These are phyloP conservation scores for Sugiyamaella lignohabitans DNA, from an alignment of 805 yeast genomes.

Conservation along the genomic window DNA sequence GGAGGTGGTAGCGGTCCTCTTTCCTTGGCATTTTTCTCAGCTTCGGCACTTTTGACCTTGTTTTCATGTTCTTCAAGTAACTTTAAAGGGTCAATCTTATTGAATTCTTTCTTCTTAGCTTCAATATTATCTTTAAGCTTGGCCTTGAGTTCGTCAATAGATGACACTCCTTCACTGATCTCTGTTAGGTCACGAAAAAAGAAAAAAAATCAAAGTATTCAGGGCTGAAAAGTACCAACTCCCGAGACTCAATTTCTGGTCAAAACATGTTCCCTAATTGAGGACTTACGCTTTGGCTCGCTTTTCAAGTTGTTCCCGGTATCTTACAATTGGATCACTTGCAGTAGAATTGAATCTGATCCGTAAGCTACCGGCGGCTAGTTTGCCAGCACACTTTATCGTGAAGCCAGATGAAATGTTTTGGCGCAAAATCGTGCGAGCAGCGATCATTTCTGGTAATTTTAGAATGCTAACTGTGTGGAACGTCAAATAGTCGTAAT, in stretches of 20 bases:
- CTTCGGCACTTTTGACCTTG: slow-evolving; percentile 11
- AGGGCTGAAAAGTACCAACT: slow-evolving; percentile 9
- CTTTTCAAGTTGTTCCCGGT: slow-evolving; percentile 37
- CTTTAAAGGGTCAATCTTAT: slow-evolving; percentile 60
- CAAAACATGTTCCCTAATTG: no score
- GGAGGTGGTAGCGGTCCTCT: slow-evolving; percentile 26
- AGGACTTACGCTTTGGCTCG: slow-evolving; percentile 40
- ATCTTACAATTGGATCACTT: slow-evolving; percentile 32
- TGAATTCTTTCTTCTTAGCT: slow-evolving; percentile 47
- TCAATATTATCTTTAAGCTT: slow-evolving; percentile 53
- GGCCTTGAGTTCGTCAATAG: slow-evolving; percentile 54
- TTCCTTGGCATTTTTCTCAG: slow-evolving; percentile 8
- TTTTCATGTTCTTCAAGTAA: slow-evolving; percentile 27
- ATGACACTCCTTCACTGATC: slow-evolving; percentile 35
- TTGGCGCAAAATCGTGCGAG: no score
- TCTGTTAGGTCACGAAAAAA: neutral
- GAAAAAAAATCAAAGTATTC: neutral
- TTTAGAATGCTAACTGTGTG: no score
- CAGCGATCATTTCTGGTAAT: no score
- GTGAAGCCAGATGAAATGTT: no score
- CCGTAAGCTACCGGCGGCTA: no score
- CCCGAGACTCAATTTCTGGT: neutral
- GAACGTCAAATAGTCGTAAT: no score
- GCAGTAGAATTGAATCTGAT: neutral
- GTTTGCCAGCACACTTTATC: no score